These are phyloP conservation scores for Citrus inodora DNA, from an alignment of 345 rosid species.

Conservation along the genomic window DNA sequence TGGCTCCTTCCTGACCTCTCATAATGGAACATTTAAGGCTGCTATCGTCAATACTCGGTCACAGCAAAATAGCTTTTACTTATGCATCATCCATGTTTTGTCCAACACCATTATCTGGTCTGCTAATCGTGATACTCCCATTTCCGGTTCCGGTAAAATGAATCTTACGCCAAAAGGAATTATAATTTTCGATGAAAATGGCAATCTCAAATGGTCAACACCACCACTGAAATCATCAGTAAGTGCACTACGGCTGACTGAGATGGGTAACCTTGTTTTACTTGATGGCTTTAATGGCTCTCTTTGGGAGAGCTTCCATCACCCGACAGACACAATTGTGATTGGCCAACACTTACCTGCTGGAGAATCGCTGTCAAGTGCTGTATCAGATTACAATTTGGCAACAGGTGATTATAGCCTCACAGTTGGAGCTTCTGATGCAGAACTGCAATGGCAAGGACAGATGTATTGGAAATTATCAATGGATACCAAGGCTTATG, in stretches of 20 bases:
- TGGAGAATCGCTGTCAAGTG: conserved; percentile 41
- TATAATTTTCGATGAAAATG: conserved; percentile 41
- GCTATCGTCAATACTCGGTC: conserved; percentile 50
- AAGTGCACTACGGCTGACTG: conserved; percentile 42
- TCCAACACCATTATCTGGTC: conserved; percentile 76
- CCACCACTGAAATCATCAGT: conserved; percentile 53
- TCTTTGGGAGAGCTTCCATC: conserved; percentile 75
- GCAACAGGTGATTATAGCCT: conserved; percentile 64
- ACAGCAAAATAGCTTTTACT: conserved; percentile 47
- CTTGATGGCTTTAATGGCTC: conserved; percentile 55
- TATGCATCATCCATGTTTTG: conserved; percentile 58
- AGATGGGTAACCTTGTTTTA: conserved; percentile 71
- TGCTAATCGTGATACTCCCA: conserved; percentile 65
- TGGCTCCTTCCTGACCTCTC: conserved; percentile 66
- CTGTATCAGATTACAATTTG: conserved; percentile 43
- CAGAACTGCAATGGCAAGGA: conserved; percentile 52
- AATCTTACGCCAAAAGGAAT: conserved; percentile 55
- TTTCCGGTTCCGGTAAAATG: conserved; percentile 61
- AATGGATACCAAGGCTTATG: conserved; percentile 51
- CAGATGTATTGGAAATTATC: conserved; percentile 72
- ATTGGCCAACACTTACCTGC: conserved; percentile 51
- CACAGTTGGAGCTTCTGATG: conserved; percentile 41
- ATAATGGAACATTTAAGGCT: conserved; percentile 55
- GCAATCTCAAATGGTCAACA: conserved; percentile 62
- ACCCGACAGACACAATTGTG: conserved; percentile 76